Conservation (phyloP, 164 flowering plant species). For the Liquidambar formosana region DNA sequence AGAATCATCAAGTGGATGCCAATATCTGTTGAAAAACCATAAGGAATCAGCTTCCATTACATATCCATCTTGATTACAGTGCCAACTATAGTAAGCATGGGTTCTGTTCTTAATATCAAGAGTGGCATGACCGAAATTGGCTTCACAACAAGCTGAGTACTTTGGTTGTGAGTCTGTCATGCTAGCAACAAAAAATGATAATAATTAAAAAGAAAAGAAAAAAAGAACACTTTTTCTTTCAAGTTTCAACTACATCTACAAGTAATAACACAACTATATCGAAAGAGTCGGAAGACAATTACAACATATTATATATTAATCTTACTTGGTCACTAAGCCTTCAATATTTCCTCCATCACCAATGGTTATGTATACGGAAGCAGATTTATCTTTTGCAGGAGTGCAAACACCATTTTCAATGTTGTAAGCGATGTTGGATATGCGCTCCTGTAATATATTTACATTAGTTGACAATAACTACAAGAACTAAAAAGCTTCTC, state of each 20-base stretch:
- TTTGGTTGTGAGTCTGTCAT: slow-evolving; percentile 67
- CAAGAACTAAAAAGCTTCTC: too few relatives aligned
- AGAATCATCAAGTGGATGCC: slow-evolving; percentile 34
- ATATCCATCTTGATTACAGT: slow-evolving; percentile 44
- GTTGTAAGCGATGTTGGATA: slow-evolving; percentile 75
- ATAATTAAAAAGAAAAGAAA: too few relatives aligned
- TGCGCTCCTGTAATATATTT: slow-evolving; percentile 40
- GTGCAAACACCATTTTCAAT: slow-evolving; percentile 59
- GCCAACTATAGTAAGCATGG: slow-evolving; percentile 45
- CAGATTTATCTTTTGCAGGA: slow-evolving; percentile 61
- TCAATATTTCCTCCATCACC: slow-evolving; percentile 95
- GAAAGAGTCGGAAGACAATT: not conserved
- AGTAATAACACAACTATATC: too few relatives aligned
- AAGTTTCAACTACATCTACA: too few relatives aligned
- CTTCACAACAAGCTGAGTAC: slow-evolving; percentile 59
- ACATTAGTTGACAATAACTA: not conserved
- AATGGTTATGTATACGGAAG: slow-evolving; percentile 88
- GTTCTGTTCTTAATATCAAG: slow-evolving; percentile 56
- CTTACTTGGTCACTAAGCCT: slow-evolving; percentile 81
- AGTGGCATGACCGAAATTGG: slow-evolving; percentile 61
- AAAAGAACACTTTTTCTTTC: too few relatives aligned
- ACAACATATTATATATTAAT: not conserved
- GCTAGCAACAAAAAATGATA: too few relatives aligned
- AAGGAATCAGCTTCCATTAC: slow-evolving; percentile 37
- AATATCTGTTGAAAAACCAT: slow-evolving; percentile 39